phyloP scores from a whole-genome alignment of 768 basidiomycete genomes.

The Lyophyllum semitale region DNA sequence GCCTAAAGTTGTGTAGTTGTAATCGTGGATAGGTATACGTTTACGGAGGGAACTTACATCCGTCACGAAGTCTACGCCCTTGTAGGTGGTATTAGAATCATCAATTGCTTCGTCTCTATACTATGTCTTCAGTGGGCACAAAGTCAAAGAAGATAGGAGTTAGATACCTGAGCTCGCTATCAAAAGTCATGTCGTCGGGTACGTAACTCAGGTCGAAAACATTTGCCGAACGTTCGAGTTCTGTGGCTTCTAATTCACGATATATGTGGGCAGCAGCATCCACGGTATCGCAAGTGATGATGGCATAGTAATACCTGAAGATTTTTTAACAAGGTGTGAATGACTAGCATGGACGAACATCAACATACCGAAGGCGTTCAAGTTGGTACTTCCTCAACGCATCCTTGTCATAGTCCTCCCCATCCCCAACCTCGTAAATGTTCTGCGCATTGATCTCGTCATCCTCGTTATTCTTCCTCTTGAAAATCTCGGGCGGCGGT shows the following conservation, averaged over 20 bases:
- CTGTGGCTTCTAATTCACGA: slow-evolving; percentile 88
- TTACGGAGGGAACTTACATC: slow-evolving; percentile 58
- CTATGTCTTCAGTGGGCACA: neutral
- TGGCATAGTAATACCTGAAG: slow-evolving; percentile 90
- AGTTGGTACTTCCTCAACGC: slow-evolving; percentile 90
- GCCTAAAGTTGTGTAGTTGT: slow-evolving; percentile 52
- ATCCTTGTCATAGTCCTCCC: slow-evolving; percentile 84
- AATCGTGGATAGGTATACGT: neutral
- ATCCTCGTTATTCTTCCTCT: slow-evolving; percentile 44
- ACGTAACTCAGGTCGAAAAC: slow-evolving; percentile 95
- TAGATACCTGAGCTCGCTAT: slow-evolving; percentile 68
- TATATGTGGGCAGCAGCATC: slow-evolving; percentile 80
- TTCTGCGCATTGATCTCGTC: slow-evolving; percentile 67
- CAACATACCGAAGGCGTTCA: slow-evolving; percentile 80
- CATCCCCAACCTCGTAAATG: slow-evolving; percentile 66
- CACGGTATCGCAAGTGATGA: slow-evolving; percentile 83
- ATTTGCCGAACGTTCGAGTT: slow-evolving; percentile 96
- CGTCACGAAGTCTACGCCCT: slow-evolving; percentile 87
- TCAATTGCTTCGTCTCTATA: slow-evolving; percentile 83
- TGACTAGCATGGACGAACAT: neutral
- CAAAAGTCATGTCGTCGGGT: slow-evolving; percentile 86
- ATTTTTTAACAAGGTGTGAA: slow-evolving; percentile 1
- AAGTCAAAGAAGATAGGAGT: neutral
- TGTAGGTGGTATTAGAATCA: slow-evolving; percentile 59
- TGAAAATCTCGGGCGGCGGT: slow-evolving; percentile 85